Percentiles rank a stretch among this genome's conserved stretches.
Conservation (phyloP, 768 basidiomycete genomes). For the Tulasnella sp. region DNA sequence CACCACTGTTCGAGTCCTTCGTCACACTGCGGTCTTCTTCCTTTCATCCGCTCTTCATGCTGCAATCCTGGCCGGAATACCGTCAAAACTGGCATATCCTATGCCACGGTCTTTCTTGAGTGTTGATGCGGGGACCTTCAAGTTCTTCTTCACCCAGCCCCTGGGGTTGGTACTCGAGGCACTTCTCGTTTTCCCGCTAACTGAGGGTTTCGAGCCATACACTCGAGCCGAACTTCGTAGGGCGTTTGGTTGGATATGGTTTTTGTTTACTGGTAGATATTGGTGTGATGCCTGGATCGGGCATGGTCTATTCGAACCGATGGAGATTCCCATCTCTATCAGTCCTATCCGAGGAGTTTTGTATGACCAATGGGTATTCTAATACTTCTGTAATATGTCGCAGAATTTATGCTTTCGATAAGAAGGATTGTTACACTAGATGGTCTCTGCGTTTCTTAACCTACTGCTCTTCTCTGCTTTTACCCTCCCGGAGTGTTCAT, state of each 20-base stretch:
- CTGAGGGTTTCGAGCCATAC: neutral
- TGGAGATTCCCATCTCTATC: conserved; percentile 18
- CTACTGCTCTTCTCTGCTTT: too few species aligned
- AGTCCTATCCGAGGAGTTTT: conserved; percentile 26
- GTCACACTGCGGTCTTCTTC: conserved; percentile 19
- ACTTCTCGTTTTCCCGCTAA: conserved; percentile 13
- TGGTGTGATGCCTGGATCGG: conserved; percentile 29
- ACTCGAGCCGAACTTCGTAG: neutral
- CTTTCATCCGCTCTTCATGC: conserved; percentile 28
- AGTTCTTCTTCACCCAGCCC: conserved; percentile 30
- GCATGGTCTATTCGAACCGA: conserved; percentile 14
- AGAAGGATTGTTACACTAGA: too few species aligned
- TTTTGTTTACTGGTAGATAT: conserved; percentile 23
- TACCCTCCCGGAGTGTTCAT: too few species aligned
- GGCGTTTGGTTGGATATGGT: conserved; percentile 21
- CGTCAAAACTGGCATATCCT: neutral
- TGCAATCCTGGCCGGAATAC: conserved; percentile 14
- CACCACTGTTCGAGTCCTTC: neutral
- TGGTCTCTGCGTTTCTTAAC: too few species aligned
- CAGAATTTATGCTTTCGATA: neutral
- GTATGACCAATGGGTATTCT: conserved; percentile 27
- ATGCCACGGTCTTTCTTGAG: neutral
- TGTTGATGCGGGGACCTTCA: conserved; percentile 27
- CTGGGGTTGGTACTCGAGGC: conserved; percentile 26
- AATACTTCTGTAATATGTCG: neutral